phyloP scores from a whole-genome alignment of 768 basidiomycete species.

The Leccinum uliginosum region DNA sequence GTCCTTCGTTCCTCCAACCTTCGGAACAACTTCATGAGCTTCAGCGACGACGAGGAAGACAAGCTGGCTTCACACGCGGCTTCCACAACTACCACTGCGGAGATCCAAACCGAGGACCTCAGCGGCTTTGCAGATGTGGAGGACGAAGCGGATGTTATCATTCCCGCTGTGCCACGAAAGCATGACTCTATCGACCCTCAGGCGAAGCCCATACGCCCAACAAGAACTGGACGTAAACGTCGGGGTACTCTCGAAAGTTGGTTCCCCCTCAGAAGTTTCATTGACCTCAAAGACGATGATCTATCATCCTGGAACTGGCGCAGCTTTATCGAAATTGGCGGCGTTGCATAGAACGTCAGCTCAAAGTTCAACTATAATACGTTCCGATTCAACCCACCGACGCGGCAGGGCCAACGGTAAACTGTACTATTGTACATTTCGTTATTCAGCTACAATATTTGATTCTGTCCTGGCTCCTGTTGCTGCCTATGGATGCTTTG shows the following conservation, averaged over 20 bases:
- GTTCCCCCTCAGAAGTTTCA: constrained; percentile 61
- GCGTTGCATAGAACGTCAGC: constrained; percentile 13
- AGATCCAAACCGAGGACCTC: constrained; percentile 18
- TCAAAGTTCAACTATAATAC: background rate
- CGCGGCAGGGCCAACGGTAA: constrained; percentile 6
- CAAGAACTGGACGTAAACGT: constrained; percentile 26
- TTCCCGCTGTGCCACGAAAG: constrained; percentile 14
- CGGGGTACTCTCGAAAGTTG: constrained; percentile 45
- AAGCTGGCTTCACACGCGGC: constrained; percentile 14
- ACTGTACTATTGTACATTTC: constrained; percentile 5
- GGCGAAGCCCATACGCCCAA: constrained; percentile 6
- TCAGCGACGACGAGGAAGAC: constrained; percentile 61
- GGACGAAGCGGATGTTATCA: constrained; percentile 27
- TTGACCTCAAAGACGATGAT: constrained; percentile 54
- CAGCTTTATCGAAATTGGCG: constrained; percentile 59
- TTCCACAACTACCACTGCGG: constrained; percentile 9
- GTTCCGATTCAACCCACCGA: background rate
- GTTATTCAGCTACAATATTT: constrained; percentile 15
- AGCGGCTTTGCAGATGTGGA: constrained; percentile 30
- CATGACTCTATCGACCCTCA: constrained; percentile 4
- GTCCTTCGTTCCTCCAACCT: constrained; percentile 12
- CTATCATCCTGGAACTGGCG: constrained; percentile 51
- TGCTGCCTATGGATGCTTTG: background rate
- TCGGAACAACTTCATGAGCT: constrained; percentile 58
- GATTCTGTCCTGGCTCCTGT: background rate